Evolutionary conservation across 495 filamentous ascomycete genomes (phyloP).

Genomic region (Talaromyces proteolyticus): DNA sequence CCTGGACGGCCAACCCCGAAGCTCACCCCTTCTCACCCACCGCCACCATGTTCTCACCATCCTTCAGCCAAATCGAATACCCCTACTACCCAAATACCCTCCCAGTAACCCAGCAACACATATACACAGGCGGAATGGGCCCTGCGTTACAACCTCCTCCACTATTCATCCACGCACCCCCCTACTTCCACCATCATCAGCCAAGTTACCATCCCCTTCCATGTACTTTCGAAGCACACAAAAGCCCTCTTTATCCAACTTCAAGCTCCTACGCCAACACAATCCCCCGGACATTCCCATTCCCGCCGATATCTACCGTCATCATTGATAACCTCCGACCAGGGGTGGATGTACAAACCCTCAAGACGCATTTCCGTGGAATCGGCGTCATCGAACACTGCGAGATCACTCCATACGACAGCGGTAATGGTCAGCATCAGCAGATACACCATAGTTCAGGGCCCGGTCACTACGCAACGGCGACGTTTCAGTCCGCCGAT

Average conservation of each 20-base stretch:
- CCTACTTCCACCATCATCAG: not conserved
- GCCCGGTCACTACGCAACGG: conserved; percentile 16
- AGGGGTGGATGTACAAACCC: not conserved
- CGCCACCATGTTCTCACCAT: not conserved
- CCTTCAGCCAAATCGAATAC: not conserved
- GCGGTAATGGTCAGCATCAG: not conserved
- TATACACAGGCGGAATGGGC: too few relatives aligned
- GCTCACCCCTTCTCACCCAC: not conserved
- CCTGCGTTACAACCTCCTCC: too few relatives aligned
- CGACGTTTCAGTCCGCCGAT: conserved; percentile 26
- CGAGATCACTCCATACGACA: not conserved
- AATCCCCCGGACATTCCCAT: not conserved
- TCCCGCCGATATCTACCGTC: not conserved
- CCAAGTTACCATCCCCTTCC: too few relatives aligned
- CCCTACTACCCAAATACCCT: not conserved
- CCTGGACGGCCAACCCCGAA: not conserved
- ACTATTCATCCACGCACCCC: not conserved
- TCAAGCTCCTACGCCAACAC: not conserved
- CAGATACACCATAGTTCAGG: too few relatives aligned
- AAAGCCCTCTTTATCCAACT: too few relatives aligned
- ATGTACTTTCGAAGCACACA: too few relatives aligned
- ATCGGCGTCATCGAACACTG: not conserved
- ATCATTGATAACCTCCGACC: conserved; percentile 4
- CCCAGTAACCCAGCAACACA: too few relatives aligned
- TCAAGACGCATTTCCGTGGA: conserved; percentile 1